phyloP scores from a whole-genome alignment of 169 alveolate genomes.

The Cryptosporidium parvum region DNA sequence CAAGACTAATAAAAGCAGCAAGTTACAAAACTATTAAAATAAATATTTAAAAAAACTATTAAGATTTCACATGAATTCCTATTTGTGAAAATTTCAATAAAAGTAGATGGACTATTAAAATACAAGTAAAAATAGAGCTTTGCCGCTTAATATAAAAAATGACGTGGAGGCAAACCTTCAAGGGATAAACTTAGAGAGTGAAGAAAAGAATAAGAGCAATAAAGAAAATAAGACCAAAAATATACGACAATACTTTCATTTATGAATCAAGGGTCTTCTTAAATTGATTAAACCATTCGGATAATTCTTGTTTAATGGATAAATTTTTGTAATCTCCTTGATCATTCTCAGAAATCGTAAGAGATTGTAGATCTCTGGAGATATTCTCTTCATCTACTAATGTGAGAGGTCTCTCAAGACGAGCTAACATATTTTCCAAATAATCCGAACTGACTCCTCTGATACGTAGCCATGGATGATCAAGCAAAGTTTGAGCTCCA shows the following conservation, averaged over 20 bases:
- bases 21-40: background rate
- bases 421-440: conserved; percentile 59
- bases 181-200: background rate
- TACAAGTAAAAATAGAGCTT: background rate
- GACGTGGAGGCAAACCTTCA: background rate
- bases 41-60: background rate
- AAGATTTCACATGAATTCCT: background rate
- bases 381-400: conserved; percentile 34
- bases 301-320: conserved; percentile 62
- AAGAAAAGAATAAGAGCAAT: background rate
- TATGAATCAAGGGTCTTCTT: conserved; percentile 40
- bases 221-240: background rate
- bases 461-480: conserved; percentile 70
- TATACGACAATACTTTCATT: background rate
- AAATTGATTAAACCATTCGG: conserved; percentile 67
- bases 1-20: background rate
- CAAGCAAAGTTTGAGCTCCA: conserved; percentile 42
- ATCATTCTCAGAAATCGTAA: conserved; percentile 33
- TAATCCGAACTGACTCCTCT: conserved; percentile 63
- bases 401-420: conserved; percentile 51
- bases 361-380: conserved; percentile 46
- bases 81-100: background rate
- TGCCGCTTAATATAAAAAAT: conserved; percentile 25
- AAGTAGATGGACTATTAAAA: background rate
- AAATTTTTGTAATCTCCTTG: conserved; percentile 8